These are phyloP conservation scores for Epichloe baconii DNA, from an alignment of 2,329 filamentous ascomycete species.

Conservation along the genomic window DNA sequence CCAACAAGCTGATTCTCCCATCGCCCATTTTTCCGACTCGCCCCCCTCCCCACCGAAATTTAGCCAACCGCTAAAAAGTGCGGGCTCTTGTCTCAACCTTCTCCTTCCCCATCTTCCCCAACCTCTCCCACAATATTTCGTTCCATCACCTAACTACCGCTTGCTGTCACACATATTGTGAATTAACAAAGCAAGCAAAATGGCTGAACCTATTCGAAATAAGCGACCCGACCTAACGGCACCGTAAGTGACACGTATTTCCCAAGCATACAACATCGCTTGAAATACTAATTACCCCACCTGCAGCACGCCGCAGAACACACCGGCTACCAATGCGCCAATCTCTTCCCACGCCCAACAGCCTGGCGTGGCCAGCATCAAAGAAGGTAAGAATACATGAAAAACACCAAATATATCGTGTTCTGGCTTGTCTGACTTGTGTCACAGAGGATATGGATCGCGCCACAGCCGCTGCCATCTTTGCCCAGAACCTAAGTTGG, in stretches of 20 bases:
- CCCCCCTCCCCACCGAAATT: slow-evolving; percentile 28
- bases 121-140: slow-evolving; percentile 14
- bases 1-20: slow-evolving; percentile 18
- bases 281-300: slow-evolving; percentile 26
- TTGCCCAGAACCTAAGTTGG: slow-evolving; percentile 87
- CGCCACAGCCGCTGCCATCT: slow-evolving; percentile 75
- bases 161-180: slow-evolving; percentile 3
- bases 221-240: slow-evolving; percentile 45
- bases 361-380: slow-evolving; percentile 87
- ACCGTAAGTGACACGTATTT: slow-evolving; percentile 35
- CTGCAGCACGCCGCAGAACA: slow-evolving; percentile 91
- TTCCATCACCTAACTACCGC: slow-evolving; percentile 16
- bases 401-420: background rate
- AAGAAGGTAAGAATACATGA: slow-evolving; percentile 62
- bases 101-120: slow-evolving; percentile 16
- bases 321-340: slow-evolving; percentile 84
- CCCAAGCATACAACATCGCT: slow-evolving; percentile 8
- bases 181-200: slow-evolving; percentile 23
- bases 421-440: background rate
- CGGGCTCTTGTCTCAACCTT: slow-evolving; percentile 19
- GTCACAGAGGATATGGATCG: slow-evolving; percentile 76
- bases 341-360: slow-evolving; percentile 97
- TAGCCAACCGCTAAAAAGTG: slow-evolving; percentile 23
- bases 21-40: slow-evolving; percentile 18
- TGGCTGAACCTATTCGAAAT: slow-evolving; percentile 53